These are phyloP conservation scores for Halocafeteria seosinensis DNA, from an alignment of 108 stramenopile species.

Conservation along the genomic window DNA sequence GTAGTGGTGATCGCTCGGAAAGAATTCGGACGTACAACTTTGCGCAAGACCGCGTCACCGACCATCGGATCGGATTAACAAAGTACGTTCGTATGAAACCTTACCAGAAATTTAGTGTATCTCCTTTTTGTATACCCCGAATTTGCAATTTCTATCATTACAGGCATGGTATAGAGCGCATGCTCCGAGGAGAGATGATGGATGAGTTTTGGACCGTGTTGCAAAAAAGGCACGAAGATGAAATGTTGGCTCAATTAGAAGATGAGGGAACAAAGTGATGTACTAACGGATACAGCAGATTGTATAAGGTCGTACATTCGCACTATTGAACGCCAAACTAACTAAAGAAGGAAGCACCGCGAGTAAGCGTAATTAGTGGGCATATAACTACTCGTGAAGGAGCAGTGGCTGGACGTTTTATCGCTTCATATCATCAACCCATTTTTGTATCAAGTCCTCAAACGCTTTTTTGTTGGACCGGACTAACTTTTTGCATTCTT, in stretches of 20 bases:
- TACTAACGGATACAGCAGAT: background rate
- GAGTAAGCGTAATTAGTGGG: too few species aligned
- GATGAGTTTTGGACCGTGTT: background rate
- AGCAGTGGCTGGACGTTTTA: too few species aligned
- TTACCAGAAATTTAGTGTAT: background rate
- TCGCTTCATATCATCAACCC: too few species aligned
- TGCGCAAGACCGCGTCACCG: conserved; percentile 86
- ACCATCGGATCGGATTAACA: conserved; percentile 57
- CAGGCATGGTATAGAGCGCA: background rate
- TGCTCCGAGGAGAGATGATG: background rate
- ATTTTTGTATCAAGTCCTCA: too few species aligned
- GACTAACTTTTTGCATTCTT: too few species aligned
- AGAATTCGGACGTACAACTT: conserved; percentile 92
- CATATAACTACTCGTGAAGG: too few species aligned
- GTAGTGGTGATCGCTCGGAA: conserved; percentile 75
- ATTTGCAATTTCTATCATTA: background rate
- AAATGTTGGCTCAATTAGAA: background rate
- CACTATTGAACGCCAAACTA: background rate
- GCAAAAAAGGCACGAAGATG: background rate
- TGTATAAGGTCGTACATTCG: background rate
- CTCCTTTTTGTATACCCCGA: background rate
- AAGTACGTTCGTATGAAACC: background rate
- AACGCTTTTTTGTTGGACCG: too few species aligned
- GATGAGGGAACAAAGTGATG: background rate
- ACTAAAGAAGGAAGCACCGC: too few species aligned